phyloP scores from a whole-genome alignment of 2,329 filamentous ascomycete species.

The Pseudopithomyces chartarum region DNA sequence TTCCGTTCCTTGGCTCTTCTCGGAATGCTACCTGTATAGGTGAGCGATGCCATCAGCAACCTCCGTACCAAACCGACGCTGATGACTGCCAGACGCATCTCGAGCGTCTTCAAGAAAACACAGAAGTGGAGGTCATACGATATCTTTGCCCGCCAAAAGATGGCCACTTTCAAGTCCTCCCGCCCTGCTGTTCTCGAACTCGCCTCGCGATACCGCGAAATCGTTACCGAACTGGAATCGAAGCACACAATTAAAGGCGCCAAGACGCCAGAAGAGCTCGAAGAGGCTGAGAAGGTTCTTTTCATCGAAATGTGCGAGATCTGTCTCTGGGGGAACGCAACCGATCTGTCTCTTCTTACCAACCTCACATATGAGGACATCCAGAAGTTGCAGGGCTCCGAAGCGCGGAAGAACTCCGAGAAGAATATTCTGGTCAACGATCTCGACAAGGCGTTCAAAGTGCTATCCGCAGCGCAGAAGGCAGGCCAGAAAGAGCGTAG shows the following conservation, averaged over 20 bases:
- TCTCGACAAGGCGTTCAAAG: slow-evolving; percentile 71
- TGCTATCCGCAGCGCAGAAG: slow-evolving; percentile 68
- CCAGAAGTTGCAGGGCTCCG: slow-evolving; percentile 89
- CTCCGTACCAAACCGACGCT: slow-evolving; percentile 14
- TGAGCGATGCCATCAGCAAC: slow-evolving; percentile 38
- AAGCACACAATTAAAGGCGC: slow-evolving; percentile 51
- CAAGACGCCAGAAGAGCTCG: slow-evolving; percentile 57
- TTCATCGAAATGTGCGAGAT: slow-evolving; percentile 96
- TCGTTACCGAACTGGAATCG: slow-evolving; percentile 69
- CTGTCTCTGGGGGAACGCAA: slow-evolving; percentile 96
- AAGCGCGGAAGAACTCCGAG: slow-evolving; percentile 84
- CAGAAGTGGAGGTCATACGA: slow-evolving; percentile 89
- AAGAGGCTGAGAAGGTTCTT: slow-evolving; percentile 74
- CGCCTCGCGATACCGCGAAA: slow-evolving; percentile 75
- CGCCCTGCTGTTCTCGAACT: slow-evolving; percentile 84
- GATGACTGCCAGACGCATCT: slow-evolving; percentile 68
- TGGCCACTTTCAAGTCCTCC: slow-evolving; percentile 88
- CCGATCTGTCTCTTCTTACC: slow-evolving; percentile 88
- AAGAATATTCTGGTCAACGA: slow-evolving; percentile 93
- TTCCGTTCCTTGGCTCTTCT: slow-evolving; percentile 82
- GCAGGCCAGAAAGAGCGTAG: slow-evolving; percentile 69
- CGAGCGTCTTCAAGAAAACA: slow-evolving; percentile 75
- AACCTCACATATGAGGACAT: slow-evolving; percentile 94
- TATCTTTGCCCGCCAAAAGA: slow-evolving; percentile 87
- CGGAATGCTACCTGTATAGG: slow-evolving; percentile 94